Evolutionary conservation across 1,284 basidiomycete genomes (phyloP), one percentile per base, ranked within the genome.

Genomic region (Boletus mariae): DNA sequence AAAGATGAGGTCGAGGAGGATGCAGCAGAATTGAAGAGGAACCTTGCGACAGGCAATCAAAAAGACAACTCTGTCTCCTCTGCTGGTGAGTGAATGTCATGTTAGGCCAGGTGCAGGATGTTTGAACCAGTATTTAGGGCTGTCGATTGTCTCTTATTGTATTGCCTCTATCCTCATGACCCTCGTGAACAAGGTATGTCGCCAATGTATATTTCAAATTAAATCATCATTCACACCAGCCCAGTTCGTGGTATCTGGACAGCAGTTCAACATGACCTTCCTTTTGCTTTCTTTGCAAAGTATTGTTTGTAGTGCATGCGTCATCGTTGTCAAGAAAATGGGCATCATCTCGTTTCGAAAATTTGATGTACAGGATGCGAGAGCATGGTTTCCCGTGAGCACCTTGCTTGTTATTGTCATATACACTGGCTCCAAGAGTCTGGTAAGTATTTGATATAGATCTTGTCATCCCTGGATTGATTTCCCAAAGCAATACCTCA

Each of bases 91-190:
- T 51, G 32, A 47, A 41, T 26, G 8, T 10, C 35, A 26, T 5
- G 13, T 29, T 23, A 28, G 32, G 7, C 7, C 23, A 2, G 20
- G 32, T 1, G 25, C 43, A 26, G 11, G 20, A 17, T 42, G 25
- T 46, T 34, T 9, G 34, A 59, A 11, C 17, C 1, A 3, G 13
- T 4, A 13, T 54, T n/a, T 69, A 82, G 85, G 87, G 34, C 77
- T 89, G 9, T 86, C 95, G 31, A 90, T 98, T 59, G 58, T 90
- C 55, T 92, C 88, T 65, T 99, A 99, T 73, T 99, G 97, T 69
- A 62, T 89, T 28, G 93, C 96, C 3, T 95, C 92, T 40, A 98
- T 99, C 64, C 77, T 94, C 53, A 99, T 99, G 97, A 99, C 97
- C 0, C 83, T 99, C 45, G 85, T 98, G 57, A 98, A 98, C 80